These are phyloP conservation scores for Trichoderma atroviride DNA, from an alignment of 2,329 filamentous ascomycete genomes.

Conservation along the genomic window DNA sequence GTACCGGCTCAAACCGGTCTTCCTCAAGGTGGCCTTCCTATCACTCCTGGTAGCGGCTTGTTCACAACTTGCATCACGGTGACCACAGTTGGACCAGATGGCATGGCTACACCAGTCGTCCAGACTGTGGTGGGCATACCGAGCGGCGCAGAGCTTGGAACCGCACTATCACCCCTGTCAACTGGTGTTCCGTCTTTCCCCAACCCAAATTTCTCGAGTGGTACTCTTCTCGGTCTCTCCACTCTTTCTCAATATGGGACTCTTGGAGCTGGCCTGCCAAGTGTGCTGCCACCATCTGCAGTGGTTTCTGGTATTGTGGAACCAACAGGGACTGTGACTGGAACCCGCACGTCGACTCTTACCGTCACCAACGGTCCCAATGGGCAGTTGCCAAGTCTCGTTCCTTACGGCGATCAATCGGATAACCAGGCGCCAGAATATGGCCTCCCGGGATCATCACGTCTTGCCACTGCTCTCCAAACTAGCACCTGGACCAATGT, in stretches of 20 bases:
- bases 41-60: slow-evolving; percentile 26
- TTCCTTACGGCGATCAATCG: slow-evolving; percentile 28
- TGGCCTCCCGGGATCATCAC: slow-evolving; percentile 29
- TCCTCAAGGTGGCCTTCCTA: slow-evolving; percentile 30
- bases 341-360: slow-evolving; percentile 32
- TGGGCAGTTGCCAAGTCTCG: slow-evolving; percentile 25
- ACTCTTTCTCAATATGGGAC: slow-evolving; percentile 36
- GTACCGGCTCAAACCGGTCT: slow-evolving; percentile 31
- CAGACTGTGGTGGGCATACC: slow-evolving; percentile 39
- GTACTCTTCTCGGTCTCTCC: slow-evolving; percentile 28
- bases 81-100: slow-evolving; percentile 38
- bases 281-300: slow-evolving; percentile 27
- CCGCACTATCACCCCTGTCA: slow-evolving; percentile 28
- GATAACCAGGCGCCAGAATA: slow-evolving; percentile 31
- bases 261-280: slow-evolving; percentile 9
- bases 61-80: slow-evolving; percentile 39
- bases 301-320: slow-evolving; percentile 32
- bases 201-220: slow-evolving; percentile 28
- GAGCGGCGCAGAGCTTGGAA: slow-evolving; percentile 30
- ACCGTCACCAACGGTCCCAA: slow-evolving; percentile 33
- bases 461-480: slow-evolving; percentile 32
- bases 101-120: slow-evolving; percentile 38
- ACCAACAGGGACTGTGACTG: slow-evolving; percentile 31
- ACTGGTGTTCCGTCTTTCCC: slow-evolving; percentile 30
- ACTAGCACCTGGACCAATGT: slow-evolving; percentile 47